Evolutionary conservation across 139 green algal species (phyloP), one percentile per base, ranked within the genome.

Genomic region (Desmodesmus armatus): DNA sequence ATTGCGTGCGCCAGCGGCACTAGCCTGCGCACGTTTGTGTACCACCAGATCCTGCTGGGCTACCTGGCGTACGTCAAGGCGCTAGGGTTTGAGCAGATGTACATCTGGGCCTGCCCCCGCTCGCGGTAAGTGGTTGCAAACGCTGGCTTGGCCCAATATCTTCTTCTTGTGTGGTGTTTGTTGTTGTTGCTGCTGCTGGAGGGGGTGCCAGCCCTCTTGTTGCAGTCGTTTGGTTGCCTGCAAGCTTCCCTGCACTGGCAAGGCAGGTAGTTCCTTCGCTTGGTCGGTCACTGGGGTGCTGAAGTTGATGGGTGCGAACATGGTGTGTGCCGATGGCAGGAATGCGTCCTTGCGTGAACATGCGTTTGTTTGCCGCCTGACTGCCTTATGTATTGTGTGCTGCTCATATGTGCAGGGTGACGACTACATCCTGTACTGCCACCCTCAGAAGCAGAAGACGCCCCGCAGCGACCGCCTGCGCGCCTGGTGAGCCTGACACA

Each of bases 391-490:
- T 63, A 13, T 19, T 19, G 58, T 35, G n/a, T 73, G 53, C 39
- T 75, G 55, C 41, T n/a, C n/a, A n/a, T n/a, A n/a, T n/a, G n/a
- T n/a, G 91, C 93, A 98, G 91, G 97, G 97, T 23, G 97, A 99
- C 80, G 97, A 99, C 89, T 99, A 99, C 93, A 99, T 99, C 90
- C 91, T 99, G 82, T 99, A 99, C 91, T 99, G 96, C 92, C 97
- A 99, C 91, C 97, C 97, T 0, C 85, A 89, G 79, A 93, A 92
- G 82, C 97, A 99, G 90, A 99, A 99, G 89, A 97, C 91, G 55
- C 97, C 97, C 13, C 92, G 95, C 78, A 92, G 89, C 21, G 96
- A 98, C 90, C 88, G 94, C 27, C 88, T 96, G 69, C 94, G 97
- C 25, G 94, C 97, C 72, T 99, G 97, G 97, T n/a, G n/a, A n/a